These are phyloP conservation scores for Phymatotrichopsis omnivora DNA, from an alignment of 2,329 filamentous ascomycete species.

Conservation along the genomic window DNA sequence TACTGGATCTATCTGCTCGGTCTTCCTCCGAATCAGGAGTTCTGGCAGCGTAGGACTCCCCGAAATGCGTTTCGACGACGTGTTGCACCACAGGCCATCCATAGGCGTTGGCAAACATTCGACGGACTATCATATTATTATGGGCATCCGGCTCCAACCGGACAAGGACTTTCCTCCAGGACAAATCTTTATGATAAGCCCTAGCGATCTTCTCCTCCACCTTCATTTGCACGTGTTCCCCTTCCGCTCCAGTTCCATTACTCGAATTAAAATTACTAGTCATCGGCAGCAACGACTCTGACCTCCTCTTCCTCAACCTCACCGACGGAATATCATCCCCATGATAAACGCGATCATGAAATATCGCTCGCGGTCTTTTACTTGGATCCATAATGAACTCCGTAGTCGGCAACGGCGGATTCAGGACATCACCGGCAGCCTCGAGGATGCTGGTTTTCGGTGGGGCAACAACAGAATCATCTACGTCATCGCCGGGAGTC, in stretches of 20 bases:
- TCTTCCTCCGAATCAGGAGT: constrained; percentile 12
- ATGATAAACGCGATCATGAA: constrained; percentile 93
- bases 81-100: constrained; percentile 97
- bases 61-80: constrained; percentile 88
- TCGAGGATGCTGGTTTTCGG: constrained; percentile 91
- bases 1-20: constrained; percentile 7
- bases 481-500: too few species aligned
- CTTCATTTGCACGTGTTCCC: constrained; percentile 47
- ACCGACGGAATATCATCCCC: constrained; percentile 72
- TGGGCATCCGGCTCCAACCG: constrained; percentile 93
- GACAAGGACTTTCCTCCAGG: constrained; percentile 95
- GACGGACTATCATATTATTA: constrained; percentile 94
- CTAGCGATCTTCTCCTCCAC: constrained; percentile 97
- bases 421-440: constrained; percentile 82
- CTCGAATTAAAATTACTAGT: too few species aligned
- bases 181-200: constrained; percentile 81
- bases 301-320: constrained; percentile 33
- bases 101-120: constrained; percentile 94
- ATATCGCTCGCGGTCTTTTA: constrained; percentile 76
- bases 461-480: constrained; percentile 61
- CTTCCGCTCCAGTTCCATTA: too few species aligned
- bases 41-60: constrained; percentile 42
- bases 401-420: constrained; percentile 71
- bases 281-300: too few species aligned
- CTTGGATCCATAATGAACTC: constrained; percentile 78